Conservation (phyloP, 345 rosid genomes). For the Aurinia saxatilis region DNA sequence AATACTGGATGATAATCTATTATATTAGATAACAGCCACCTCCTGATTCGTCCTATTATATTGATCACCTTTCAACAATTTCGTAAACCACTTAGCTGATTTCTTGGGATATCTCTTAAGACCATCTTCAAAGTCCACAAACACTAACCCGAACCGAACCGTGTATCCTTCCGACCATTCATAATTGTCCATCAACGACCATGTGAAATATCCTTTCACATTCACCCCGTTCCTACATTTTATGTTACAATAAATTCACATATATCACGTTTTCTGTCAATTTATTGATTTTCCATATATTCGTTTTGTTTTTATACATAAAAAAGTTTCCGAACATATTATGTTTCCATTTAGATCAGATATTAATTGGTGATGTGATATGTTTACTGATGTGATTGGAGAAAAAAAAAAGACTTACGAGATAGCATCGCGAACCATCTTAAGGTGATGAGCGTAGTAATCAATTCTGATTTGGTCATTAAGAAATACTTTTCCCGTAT, state of each 20-base stretch:
- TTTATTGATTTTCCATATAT: too few relatives aligned
- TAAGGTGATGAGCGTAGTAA: conserved; percentile 30
- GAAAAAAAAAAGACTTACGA: conserved; percentile 12
- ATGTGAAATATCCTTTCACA: conserved; percentile 35
- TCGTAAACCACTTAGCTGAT: conserved; percentile 31
- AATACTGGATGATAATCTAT: neutral
- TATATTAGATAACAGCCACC: conserved; percentile 17
- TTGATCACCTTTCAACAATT: conserved; percentile 6
- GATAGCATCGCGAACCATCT: conserved; percentile 29
- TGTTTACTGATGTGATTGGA: neutral
- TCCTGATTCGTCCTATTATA: neutral
- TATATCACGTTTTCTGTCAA: too few relatives aligned
- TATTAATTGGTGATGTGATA: too few relatives aligned
- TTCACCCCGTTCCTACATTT: conserved; percentile 31
- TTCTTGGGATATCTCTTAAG: conserved; percentile 31
- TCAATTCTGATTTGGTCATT: conserved; percentile 28
- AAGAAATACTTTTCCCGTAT: neutral
- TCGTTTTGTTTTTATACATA: too few relatives aligned
- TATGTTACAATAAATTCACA: neutral
- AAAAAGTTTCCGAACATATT: too few relatives aligned
- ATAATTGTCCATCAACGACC: conserved; percentile 40
- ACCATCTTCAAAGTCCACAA: conserved; percentile 29
- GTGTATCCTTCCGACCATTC: conserved; percentile 41
- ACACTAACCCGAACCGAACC: conserved; percentile 34
- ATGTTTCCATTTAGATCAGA: too few relatives aligned